Conservation (phyloP, 2,329 filamentous ascomycete species). For the Zymoseptoria passerinii region DNA sequence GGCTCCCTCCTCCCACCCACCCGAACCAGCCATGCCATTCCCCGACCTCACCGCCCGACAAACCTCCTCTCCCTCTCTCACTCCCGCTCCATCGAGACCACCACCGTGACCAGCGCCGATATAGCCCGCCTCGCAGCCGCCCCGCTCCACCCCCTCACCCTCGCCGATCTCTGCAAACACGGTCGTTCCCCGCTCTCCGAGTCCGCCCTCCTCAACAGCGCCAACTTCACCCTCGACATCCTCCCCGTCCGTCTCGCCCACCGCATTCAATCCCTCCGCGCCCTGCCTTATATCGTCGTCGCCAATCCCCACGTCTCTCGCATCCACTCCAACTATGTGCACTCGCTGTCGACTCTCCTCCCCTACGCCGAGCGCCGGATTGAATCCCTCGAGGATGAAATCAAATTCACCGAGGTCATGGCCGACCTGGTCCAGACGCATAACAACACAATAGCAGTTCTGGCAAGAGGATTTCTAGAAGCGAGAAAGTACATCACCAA, state of each 20-base stretch:
- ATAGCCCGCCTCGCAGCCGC: constrained; percentile 70
- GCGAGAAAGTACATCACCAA: constrained; percentile 83
- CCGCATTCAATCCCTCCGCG: constrained; percentile 84
- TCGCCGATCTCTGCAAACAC: constrained; percentile 82
- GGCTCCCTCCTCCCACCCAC: constrained; percentile 1
- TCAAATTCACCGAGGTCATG: constrained; percentile 83
- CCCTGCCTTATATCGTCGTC: constrained; percentile 94
- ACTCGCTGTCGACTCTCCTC: constrained; percentile 81
- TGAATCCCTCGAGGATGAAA: constrained; percentile 74
- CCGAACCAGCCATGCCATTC: constrained; percentile 4
- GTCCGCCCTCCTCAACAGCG: constrained; percentile 73
- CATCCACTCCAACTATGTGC: constrained; percentile 94
- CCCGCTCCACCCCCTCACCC: constrained; percentile 70
- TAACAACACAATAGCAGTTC: constrained; percentile 83
- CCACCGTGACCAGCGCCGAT: constrained; percentile 56
- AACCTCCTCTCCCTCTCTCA: neutral
- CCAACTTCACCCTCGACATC: constrained; percentile 90
- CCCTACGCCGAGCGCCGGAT: constrained; percentile 71
- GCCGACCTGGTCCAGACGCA: constrained; percentile 94
- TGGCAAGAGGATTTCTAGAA: constrained; percentile 88
- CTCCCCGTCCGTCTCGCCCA: constrained; percentile 87
- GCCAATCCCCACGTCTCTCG: constrained; percentile 91
- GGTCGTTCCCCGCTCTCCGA: constrained; percentile 79
- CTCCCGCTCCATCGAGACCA: constrained; percentile 30
- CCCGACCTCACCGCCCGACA: neutral